Evolutionary conservation across 108 stramenopile species (phyloP).

Genomic region (Ochromonas danica): DNA sequence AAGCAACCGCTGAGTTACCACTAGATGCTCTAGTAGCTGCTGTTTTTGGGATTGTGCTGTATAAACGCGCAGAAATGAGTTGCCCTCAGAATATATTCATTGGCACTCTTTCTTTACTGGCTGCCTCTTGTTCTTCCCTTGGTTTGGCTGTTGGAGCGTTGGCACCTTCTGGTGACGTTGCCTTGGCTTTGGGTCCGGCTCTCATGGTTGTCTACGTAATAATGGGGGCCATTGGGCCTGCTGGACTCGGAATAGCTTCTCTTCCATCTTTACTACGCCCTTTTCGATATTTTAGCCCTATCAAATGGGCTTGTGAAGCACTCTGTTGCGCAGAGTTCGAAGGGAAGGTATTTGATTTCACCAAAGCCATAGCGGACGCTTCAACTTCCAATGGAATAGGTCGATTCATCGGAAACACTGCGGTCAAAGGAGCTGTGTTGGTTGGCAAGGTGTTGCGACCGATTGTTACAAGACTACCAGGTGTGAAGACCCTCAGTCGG

Average conservation of each 20-base stretch:
- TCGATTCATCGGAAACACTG: no score
- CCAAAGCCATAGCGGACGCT: no score
- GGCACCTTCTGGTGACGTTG: conserved; percentile 60
- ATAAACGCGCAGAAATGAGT: conserved; percentile 59
- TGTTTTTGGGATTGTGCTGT: conserved; percentile 65
- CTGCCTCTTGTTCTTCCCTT: conserved; percentile 67
- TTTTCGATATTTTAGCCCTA: conserved; percentile 63
- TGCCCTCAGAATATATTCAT: conserved; percentile 61
- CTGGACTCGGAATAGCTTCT: conserved; percentile 60
- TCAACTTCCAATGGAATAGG: no score
- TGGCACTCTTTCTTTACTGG: conserved; percentile 68
- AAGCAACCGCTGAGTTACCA: no score
- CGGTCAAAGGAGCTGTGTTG: no score
- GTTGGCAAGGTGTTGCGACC: no score
- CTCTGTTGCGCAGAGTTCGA: conserved; percentile 68
- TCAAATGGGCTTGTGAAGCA: conserved; percentile 74
- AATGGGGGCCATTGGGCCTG: conserved; percentile 77
- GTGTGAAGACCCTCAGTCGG: no score
- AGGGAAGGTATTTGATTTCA: conserved; percentile 61
- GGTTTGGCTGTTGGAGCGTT: conserved; percentile 76
- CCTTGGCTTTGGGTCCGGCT: conserved; percentile 61
- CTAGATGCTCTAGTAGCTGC: conserved; percentile 60
- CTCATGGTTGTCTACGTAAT: conserved; percentile 59
- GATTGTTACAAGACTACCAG: no score
- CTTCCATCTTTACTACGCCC: conserved; percentile 57